These are phyloP conservation scores for Glaciozyma antarctica DNA, from an alignment of 768 basidiomycete genomes.

Conservation along the genomic window DNA sequence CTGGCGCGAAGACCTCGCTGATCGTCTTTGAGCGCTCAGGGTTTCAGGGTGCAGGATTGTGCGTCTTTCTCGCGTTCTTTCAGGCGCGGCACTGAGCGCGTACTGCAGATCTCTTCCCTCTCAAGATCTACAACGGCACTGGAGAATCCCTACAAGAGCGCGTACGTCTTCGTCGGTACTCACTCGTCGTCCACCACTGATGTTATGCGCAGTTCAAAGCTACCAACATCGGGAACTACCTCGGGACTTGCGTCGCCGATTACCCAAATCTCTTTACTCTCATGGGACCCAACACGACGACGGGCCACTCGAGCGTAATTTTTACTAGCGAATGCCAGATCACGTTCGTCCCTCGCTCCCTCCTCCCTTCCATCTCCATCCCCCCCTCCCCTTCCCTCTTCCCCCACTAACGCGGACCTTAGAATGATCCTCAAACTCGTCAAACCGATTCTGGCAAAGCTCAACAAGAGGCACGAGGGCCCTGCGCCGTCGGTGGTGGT, in stretches of 20 bases:
- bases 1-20: no score
- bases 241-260: conserved; percentile 8
- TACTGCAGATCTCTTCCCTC: conserved; percentile 20
- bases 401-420: no score
- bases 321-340: conserved; percentile 28
- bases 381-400: no score
- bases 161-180: no score
- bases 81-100: neutral
- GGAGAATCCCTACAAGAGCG: no score
- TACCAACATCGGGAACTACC: no score
- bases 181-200: no score
- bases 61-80: neutral
- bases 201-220: no score
- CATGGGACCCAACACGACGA: conserved; percentile 33
- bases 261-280: conserved; percentile 26
- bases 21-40: conserved; percentile 6
- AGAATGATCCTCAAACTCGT: conserved; percentile 8
- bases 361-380: no score
- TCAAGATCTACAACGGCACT: conserved; percentile 15
- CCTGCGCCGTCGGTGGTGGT: no score
- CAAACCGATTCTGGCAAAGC: conserved; percentile 4
- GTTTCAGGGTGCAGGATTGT: conserved; percentile 28
- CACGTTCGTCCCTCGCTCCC: conserved; percentile 7
- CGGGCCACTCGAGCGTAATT: conserved; percentile 34
- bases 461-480: no score